Percentiles rank a stretch among this genome's conserved stretches.
phyloP scores from a whole-genome alignment of 2,329 filamentous ascomycete genomes.

The Emergomyces orientalis region DNA sequence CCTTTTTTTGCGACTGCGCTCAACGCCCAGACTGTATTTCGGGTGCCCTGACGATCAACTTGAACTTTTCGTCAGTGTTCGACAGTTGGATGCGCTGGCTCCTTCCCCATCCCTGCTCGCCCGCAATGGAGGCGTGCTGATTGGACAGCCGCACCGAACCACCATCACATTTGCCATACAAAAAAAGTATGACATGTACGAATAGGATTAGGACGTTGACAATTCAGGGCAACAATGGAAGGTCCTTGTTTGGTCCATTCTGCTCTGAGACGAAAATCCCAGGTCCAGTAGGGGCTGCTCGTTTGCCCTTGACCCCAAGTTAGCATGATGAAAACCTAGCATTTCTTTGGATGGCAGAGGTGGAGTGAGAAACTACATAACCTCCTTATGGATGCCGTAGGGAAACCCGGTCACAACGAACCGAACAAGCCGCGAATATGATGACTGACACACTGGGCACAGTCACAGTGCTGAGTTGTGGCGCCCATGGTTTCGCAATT shows the following conservation, averaged over 20 bases:
- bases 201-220: not conserved
- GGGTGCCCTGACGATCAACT: slow-evolving; percentile 3
- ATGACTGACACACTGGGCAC: not conserved
- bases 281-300: not conserved
- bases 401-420: not conserved
- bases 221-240: not conserved
- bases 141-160: not conserved
- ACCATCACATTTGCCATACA: not conserved
- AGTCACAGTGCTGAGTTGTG: not conserved
- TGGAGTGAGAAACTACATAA: not conserved
- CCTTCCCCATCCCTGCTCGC: not conserved
- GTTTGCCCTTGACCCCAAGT: not conserved
- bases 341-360: not conserved
- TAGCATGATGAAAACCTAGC: not conserved
- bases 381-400: not conserved
- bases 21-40: not conserved
- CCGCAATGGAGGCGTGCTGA: not conserved
- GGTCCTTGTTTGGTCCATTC: not conserved
- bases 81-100: not conserved
- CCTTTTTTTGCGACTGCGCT: not conserved
- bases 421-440: not conserved
- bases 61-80: not conserved
- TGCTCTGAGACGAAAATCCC: not conserved
- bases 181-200: not conserved
- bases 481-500: not conserved